A percentile compares a stretch with the other conserved stretches of the same genome.
Conservation (phyloP, 768 basidiomycete species). For the Kwoniella botswanensis region DNA sequence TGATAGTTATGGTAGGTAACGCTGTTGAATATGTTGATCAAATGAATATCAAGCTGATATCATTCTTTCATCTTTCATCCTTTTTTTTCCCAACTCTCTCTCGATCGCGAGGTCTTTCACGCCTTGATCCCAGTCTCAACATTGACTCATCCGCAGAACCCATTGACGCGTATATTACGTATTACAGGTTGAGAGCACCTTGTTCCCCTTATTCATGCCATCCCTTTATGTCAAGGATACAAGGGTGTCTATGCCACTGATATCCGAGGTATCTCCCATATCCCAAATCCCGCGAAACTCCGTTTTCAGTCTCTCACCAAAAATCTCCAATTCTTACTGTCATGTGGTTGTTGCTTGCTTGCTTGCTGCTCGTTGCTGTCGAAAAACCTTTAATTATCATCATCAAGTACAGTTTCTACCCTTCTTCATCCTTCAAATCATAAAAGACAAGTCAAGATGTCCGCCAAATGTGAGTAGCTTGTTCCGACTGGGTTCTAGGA, state of each 20-base stretch:
- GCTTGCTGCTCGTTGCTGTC: background rate
- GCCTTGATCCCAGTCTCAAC: background rate
- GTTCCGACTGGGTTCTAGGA: background rate
- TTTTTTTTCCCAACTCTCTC: background rate
- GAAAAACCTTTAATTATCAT: constrained; percentile 14
- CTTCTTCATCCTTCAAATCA: constrained; percentile 29
- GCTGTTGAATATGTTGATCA: background rate
- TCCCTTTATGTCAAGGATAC: background rate
- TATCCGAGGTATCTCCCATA: background rate
- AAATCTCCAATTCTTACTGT: background rate
- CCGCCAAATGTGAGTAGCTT: constrained; percentile 48
- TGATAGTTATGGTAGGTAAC: background rate
- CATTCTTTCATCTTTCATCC: constrained; percentile 8
- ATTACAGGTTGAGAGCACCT: background rate
- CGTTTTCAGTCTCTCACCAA: constrained; percentile 2
- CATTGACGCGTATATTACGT: constrained; percentile 7
- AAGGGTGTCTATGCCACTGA: background rate
- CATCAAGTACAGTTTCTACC: background rate
- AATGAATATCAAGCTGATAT: background rate
- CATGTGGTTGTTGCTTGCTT: constrained; percentile 3
- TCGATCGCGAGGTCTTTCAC: constrained; percentile 15
- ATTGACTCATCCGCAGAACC: constrained; percentile 11
- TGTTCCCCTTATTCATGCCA: background rate
- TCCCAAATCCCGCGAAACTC: constrained; percentile 29
- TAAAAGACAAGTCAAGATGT: constrained; percentile 41